phyloP scores from a whole-genome alignment of 345 rosid species.

The Murraya koenigii region DNA sequence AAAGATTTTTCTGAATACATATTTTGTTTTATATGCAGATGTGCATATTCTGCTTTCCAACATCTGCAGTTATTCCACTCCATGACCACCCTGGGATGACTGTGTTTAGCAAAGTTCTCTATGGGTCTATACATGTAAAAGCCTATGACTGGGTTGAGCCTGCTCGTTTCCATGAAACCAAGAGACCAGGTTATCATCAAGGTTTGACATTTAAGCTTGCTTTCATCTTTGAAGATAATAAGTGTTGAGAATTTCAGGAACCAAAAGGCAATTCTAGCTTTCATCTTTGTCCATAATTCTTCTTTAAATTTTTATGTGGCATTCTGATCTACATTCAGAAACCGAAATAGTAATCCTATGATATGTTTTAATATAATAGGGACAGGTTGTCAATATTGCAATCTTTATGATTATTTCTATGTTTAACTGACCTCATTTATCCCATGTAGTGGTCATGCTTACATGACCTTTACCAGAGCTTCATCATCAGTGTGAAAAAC shows the following conservation, averaged over 20 bases:
- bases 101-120: slow-evolving; percentile 88
- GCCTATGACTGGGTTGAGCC: slow-evolving; percentile 98
- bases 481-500: neutral
- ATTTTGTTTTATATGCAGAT: slow-evolving; percentile 53
- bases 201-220: slow-evolving; percentile 29
- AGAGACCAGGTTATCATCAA: slow-evolving; percentile 39
- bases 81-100: slow-evolving; percentile 98
- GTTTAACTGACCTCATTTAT: neutral
- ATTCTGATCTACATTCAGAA: neutral
- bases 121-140: slow-evolving; percentile 90
- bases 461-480: neutral
- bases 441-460: neutral
- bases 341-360: neutral
- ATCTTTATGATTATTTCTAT: slow-evolving; percentile 3
- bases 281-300: neutral
- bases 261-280: neutral
- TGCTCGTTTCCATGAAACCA: slow-evolving; percentile 46
- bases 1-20: neutral
- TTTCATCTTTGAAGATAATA: slow-evolving; percentile 7
- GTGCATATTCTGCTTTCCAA: slow-evolving; percentile 93
- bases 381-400: neutral
- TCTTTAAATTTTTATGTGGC: neutral
- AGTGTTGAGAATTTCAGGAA: neutral
- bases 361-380: neutral
- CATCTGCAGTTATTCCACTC: slow-evolving; percentile 88